Base-by-base conservation (phyloP, 805 yeast species). In the Metschnikowia lachancei region DNA sequence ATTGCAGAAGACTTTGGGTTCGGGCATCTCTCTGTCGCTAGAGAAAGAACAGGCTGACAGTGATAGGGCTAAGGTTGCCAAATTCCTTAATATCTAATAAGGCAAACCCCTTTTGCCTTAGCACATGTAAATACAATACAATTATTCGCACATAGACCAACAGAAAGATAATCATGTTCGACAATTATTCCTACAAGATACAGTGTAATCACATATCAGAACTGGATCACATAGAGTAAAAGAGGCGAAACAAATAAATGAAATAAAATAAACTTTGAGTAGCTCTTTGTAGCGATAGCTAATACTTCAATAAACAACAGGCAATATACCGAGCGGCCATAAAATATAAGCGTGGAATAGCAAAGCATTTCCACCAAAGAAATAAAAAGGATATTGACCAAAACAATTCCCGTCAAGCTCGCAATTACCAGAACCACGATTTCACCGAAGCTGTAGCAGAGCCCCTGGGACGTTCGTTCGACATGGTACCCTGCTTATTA, bases 31-130 rank as follows among this genome's bases (percentile, higher is more conserved):
- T 26, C 39, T 41, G 30, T 51, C 60, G 39, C 56, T 52, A 32
- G 58, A 61, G 31, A 47, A 53, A 37, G 60, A 55, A 31, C 67
- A 59, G 43, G 40, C 54, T 6, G 54, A 58, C 49, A 49, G 58
- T 10, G 69, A 70, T 43, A 59, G 61, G 38, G 63, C 62, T 36
- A 49, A 62, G 50, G 67, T 70, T 14, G 56, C 59, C 36, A 45
- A 59, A 39, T 65, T 49, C 50, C 63, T 70, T 53, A 64, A 64
- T 28, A 57, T 64, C 43, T 66, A 59, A 55, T 26, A 17, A 32
- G 22, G 18, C n/a, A 41, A 20, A 10, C 17, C 28, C 32, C 13
- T 11, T 29, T 29, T 11, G 13, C 32, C 32, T 4, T 12, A 29
- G 10, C 33, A 28, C 30, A 31, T 26, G 39, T 41, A 41, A 41